A percentile compares a stretch with the other conserved stretches of the same genome.
Conservation (phyloP, 139 green algal genomes). For the Coelastrella sp. region DNA sequence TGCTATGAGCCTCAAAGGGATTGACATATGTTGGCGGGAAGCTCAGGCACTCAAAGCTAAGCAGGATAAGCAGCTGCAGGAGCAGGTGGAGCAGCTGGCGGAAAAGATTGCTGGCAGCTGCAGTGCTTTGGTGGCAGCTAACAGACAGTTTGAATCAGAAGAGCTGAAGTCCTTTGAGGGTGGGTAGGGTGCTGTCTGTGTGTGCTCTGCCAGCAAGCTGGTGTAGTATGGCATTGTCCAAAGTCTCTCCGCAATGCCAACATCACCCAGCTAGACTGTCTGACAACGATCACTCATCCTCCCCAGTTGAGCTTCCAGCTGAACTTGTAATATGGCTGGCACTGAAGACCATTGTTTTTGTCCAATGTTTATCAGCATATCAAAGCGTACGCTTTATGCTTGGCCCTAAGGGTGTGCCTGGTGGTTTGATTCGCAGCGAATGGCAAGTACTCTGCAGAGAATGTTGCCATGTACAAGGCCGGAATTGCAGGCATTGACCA, state of each 20-base stretch:
- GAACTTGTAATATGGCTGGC: no score
- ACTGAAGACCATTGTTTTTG: no score
- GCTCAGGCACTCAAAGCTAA: conserved; percentile 61
- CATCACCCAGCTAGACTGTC: no score
- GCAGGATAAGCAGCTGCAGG: conserved; percentile 47
- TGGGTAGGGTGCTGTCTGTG: not conserved
- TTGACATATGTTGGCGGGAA: conserved; percentile 71
- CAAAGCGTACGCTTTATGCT: no score
- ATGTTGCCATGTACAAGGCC: not conserved
- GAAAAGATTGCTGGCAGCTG: conserved; percentile 26
- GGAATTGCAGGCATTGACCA: not conserved
- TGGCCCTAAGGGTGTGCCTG: not conserved
- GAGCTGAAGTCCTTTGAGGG: conserved; percentile 48
- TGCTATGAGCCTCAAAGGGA: conserved; percentile 59
- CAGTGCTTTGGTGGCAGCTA: conserved; percentile 51
- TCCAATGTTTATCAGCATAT: no score
- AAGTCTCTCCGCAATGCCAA: no score
- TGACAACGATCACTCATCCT: no score
- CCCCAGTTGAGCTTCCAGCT: no score
- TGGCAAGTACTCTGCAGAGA: conserved; percentile 24
- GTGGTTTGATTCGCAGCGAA: not conserved
- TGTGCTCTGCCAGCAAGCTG: no score
- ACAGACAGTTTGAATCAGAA: conserved; percentile 54
- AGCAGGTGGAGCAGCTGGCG: conserved; percentile 38
- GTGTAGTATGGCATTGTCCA: no score